Conservation (phyloP, 1,284 basidiomycete genomes). For the Exobasidium cylindrosporum region DNA sequence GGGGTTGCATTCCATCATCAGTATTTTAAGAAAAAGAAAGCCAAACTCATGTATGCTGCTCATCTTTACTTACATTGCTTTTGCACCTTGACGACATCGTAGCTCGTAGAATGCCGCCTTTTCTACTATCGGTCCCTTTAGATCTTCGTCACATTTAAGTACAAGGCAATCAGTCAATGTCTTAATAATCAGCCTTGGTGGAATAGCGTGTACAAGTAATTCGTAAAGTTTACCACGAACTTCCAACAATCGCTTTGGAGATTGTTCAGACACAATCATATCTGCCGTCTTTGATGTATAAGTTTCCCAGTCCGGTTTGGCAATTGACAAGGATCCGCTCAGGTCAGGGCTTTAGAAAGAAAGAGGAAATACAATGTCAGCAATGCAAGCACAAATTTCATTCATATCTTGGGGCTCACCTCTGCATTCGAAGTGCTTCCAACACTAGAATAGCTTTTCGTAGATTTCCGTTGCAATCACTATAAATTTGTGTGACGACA, state of each 20-base stretch:
- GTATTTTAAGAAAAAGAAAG: background rate
- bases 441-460: slow-evolving; percentile 91
- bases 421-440: slow-evolving; percentile 84
- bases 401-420: too few relatives aligned
- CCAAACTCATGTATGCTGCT: background rate
- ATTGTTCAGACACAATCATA: slow-evolving; percentile 85
- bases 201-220: slow-evolving; percentile 93
- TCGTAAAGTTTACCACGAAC: slow-evolving; percentile 92
- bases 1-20: background rate
- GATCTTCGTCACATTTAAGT: slow-evolving; percentile 67
- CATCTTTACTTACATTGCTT: slow-evolving; percentile 20
- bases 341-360: slow-evolving; percentile 19
- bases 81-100: slow-evolving; percentile 42
- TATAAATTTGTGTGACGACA: slow-evolving; percentile 70
- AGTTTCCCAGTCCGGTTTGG: slow-evolving; percentile 99
- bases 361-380: too few relatives aligned
- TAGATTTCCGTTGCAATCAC: slow-evolving; percentile 82
- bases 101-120: slow-evolving; percentile 75
- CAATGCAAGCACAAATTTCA: too few relatives aligned
- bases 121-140: slow-evolving; percentile 41
- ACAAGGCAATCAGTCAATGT: slow-evolving; percentile 71
- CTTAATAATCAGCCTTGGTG: slow-evolving; percentile 65
- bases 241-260: slow-evolving; percentile 84
- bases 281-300: slow-evolving; percentile 93
- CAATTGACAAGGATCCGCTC: slow-evolving; percentile 67